Evolutionary conservation across 2,329 filamentous ascomycete species (phyloP).

Genomic region (Trichothecium roseum): DNA sequence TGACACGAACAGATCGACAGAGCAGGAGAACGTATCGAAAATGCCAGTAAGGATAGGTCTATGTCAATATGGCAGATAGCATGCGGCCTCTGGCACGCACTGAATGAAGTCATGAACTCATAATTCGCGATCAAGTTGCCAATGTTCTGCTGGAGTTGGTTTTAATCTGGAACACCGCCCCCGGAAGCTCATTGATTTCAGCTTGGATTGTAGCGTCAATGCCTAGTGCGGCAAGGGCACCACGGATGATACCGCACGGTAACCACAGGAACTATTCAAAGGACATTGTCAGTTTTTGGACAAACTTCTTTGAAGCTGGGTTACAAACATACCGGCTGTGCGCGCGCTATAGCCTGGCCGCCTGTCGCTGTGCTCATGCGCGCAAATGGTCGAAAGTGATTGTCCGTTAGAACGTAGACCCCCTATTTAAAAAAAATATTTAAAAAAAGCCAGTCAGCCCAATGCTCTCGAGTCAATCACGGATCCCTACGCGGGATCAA

Average conservation of each 20-base stretch:
- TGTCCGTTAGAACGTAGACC: conserved; percentile 93
- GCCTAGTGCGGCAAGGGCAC: conserved; percentile 84
- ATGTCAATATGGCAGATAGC: no score
- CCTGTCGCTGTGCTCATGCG: conserved; percentile 79
- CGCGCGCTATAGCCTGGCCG: conserved; percentile 60
- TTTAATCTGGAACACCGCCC: conserved; percentile 93
- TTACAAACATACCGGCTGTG: conserved; percentile 60
- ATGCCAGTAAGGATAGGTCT: no score
- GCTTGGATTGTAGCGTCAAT: conserved; percentile 87
- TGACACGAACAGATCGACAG: no score
- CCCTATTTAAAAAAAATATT: conserved; percentile 40
- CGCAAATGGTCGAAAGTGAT: conserved; percentile 76
- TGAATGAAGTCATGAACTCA: no score
- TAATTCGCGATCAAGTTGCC: no score
- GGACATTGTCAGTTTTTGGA: conserved; percentile 6
- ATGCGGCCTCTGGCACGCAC: no score
- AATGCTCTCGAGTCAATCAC: no score
- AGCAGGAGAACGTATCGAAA: background rate
- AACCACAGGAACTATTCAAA: conserved; percentile 75
- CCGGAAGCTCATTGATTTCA: conserved; percentile 76
- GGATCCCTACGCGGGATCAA: background rate
- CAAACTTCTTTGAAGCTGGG: no score
- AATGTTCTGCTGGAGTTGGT: conserved; percentile 59
- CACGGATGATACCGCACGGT: conserved; percentile 84
- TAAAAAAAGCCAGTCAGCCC: conserved; percentile 1